These are phyloP conservation scores for Coprinellus aureogranulatus DNA, from an alignment of 768 basidiomycete species.

Conservation along the genomic window DNA sequence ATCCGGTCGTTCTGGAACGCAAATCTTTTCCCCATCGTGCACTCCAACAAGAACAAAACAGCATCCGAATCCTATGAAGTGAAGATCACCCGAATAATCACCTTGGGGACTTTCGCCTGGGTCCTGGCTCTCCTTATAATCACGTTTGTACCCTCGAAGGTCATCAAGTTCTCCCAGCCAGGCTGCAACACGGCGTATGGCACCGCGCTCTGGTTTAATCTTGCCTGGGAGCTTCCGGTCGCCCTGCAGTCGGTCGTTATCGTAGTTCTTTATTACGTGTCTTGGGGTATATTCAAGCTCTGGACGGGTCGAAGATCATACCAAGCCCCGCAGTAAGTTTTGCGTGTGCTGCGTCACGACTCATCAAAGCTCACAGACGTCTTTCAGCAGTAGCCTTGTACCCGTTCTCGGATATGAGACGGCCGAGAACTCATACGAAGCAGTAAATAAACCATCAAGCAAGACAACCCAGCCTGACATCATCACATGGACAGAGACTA, in stretches of 20 bases:
- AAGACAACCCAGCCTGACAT: background rate
- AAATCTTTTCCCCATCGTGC: background rate
- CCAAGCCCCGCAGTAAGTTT: background rate
- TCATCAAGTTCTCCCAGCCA: conserved; percentile 3
- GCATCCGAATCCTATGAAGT: background rate
- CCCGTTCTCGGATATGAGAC: background rate
- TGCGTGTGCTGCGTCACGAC: background rate
- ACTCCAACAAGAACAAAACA: background rate
- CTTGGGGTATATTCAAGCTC: background rate
- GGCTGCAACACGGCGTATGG: background rate
- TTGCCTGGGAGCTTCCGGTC: conserved; percentile 3
- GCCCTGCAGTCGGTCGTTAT: background rate
- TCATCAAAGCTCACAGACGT: no score
- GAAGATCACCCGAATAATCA: background rate
- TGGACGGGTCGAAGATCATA: conserved; percentile 1
- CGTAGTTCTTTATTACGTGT: background rate
- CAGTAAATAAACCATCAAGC: background rate
- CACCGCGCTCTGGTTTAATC: conserved; percentile 1
- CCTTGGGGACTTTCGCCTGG: background rate
- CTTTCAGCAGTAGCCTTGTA: background rate
- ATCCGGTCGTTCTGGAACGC: background rate
- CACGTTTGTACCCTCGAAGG: background rate
- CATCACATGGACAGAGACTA: conserved; percentile 1
- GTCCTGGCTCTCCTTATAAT: background rate
- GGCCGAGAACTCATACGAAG: background rate